phyloP scores from a whole-genome alignment of 768 basidiomycete genomes.

The Dendrothele bispora region DNA sequence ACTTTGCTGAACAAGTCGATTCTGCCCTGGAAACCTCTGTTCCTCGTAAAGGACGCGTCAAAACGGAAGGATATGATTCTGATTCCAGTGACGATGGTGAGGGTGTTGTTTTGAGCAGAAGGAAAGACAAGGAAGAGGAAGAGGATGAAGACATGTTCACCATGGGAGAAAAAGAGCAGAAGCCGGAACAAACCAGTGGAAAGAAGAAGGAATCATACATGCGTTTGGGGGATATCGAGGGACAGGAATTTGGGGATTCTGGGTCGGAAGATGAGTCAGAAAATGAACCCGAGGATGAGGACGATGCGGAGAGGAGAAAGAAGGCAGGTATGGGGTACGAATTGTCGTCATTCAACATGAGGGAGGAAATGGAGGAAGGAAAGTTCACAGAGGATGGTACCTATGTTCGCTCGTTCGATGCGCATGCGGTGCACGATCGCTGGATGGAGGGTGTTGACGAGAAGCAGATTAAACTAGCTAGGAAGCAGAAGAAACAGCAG shows the following conservation, averaged over 20 bases:
- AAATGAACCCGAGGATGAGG: conserved; percentile 69
- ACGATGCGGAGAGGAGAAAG: conserved; percentile 71
- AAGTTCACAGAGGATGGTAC: conserved; percentile 94
- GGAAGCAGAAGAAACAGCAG: conserved; percentile 70
- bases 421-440: conserved; percentile 86
- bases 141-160: conserved; percentile 85
- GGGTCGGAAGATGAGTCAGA: conserved; percentile 45
- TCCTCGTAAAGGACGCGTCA: conserved; percentile 70
- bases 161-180: conserved; percentile 57
- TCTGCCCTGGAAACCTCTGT: conserved; percentile 65
- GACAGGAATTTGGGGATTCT: conserved; percentile 81
- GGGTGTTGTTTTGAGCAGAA: conserved; percentile 84
- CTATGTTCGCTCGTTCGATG: conserved; percentile 85
- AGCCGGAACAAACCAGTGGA: conserved; percentile 31
- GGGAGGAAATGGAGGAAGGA: conserved; percentile 97
- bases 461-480: conserved; percentile 79
- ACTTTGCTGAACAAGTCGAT: conserved; percentile 80
- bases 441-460: conserved; percentile 96
- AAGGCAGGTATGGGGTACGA: conserved; percentile 93
- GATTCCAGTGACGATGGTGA: conserved; percentile 95
- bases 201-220: conserved; percentile 68
- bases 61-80: conserved; percentile 86
- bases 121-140: conserved; percentile 58
- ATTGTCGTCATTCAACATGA: conserved; percentile 97
- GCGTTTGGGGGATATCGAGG: conserved; percentile 92